Evolutionary conservation across 345 rosid genomes (phyloP).

Genomic region (Salix exigua): DNA sequence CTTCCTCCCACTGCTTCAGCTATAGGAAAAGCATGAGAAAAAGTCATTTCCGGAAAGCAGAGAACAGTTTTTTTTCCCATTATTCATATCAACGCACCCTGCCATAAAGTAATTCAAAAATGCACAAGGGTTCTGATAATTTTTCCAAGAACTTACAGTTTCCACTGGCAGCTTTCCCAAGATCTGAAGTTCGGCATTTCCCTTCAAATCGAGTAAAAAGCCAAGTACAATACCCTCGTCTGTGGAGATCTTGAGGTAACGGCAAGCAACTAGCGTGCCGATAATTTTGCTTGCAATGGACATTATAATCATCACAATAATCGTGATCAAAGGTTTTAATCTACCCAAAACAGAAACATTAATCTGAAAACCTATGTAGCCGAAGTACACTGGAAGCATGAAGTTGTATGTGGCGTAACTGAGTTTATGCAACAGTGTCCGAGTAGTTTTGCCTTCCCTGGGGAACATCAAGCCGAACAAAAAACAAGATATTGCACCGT

Average conservation of each 20-base stretch:
- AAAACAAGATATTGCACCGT: conserved; percentile 46
- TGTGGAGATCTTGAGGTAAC: conserved; percentile 47
- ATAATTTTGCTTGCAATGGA: conserved; percentile 50
- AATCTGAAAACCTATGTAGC: conserved; percentile 73
- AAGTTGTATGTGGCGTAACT: conserved; percentile 65
- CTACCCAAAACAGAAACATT: conserved; percentile 19
- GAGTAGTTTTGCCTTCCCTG: conserved; percentile 63
- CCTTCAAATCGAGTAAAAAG: conserved; percentile 60
- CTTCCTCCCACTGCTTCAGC: conserved; percentile 41
- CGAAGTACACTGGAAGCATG: conserved; percentile 74
- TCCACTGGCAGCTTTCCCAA: conserved; percentile 13
- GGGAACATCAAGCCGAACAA: conserved; percentile 71
- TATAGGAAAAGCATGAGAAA: not conserved
- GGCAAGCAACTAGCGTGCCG: conserved; percentile 56
- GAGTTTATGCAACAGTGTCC: conserved; percentile 63
- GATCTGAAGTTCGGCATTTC: conserved; percentile 61
- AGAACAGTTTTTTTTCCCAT: not conserved
- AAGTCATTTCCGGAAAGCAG: not conserved
- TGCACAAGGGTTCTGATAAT: not conserved
- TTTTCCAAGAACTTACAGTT: conserved; percentile 11
- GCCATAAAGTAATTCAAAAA: too few species aligned
- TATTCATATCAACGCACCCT: too few species aligned
- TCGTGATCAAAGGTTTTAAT: conserved; percentile 8
- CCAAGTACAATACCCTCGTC: conserved; percentile 51
- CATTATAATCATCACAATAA: conserved; percentile 32